Evolutionary conservation across 106 monocot genomes (phyloP).

Genomic region (Phalaenopsis equestris): DNA sequence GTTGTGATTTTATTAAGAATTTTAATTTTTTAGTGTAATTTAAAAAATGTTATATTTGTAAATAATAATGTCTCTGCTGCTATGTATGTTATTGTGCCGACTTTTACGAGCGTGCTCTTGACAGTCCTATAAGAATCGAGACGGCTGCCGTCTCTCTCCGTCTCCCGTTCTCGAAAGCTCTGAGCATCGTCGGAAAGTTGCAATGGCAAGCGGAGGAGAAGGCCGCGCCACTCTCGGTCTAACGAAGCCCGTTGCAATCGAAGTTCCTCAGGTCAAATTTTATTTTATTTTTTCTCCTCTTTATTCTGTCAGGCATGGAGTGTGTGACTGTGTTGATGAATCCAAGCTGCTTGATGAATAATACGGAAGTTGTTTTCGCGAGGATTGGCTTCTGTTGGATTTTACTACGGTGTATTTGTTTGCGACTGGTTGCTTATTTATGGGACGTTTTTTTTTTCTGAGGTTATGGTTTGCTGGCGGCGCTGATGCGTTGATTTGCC

Average conservation of each 20-base stretch:
- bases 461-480: neutral
- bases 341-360: neutral
- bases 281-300: neutral
- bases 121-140: no score
- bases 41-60: no score
- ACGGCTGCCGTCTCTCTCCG: no score
- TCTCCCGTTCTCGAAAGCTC: neutral
- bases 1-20: no score
- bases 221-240: slow-evolving; percentile 12
- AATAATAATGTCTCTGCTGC: no score
- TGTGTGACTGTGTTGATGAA: neutral
- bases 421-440: neutral
- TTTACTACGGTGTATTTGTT: neutral
- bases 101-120: no score
- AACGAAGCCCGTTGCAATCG: slow-evolving; percentile 10
- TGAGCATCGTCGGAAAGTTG: neutral
- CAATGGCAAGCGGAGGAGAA: neutral
- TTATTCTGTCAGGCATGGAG: neutral
- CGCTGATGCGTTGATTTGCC: neutral
- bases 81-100: no score
- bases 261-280: slow-evolving; percentile 10
- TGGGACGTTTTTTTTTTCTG: neutral
- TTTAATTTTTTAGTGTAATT: no score
- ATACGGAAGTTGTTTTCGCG: neutral
- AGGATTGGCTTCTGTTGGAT: neutral